Evolutionary conservation across 1,284 basidiomycete species (phyloP).

Genomic region (Sanghuangporus weigelae): DNA sequence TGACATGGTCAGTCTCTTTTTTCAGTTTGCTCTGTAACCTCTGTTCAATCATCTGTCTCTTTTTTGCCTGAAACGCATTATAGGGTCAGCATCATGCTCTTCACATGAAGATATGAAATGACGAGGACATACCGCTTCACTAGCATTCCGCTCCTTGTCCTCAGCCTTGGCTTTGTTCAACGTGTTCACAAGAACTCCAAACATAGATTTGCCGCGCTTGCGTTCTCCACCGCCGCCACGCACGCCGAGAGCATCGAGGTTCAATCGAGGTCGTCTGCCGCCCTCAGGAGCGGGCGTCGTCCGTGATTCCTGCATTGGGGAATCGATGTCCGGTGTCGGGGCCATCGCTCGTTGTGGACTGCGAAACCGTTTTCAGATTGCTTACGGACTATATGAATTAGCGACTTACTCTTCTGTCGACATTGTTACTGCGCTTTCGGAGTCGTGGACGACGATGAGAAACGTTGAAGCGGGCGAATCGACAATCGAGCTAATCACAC

Average conservation of each 20-base stretch:
- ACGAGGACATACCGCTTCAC: constrained; percentile 59
- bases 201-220: constrained; percentile 79
- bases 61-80: constrained; percentile 55
- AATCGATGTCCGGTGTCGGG: constrained; percentile 26
- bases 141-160: constrained; percentile 71
- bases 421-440: constrained; percentile 33
- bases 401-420: constrained; percentile 45
- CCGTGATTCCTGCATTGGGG: constrained; percentile 10
- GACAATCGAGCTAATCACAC: neutral
- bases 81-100: neutral
- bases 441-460: constrained; percentile 18
- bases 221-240: constrained; percentile 41
- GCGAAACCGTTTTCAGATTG: constrained; percentile 1
- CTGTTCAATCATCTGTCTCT: constrained; percentile 72
- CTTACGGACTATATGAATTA: neutral
- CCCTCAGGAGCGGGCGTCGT: constrained; percentile 24
- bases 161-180: constrained; percentile 79
- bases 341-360: constrained; percentile 29
- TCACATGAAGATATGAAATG: neutral
- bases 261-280: constrained; percentile 66
- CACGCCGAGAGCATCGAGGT: constrained; percentile 42
- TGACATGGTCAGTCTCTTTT: constrained; percentile 77
- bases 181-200: constrained; percentile 73
- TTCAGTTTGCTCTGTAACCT: constrained; percentile 74
- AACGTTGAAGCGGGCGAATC: constrained; percentile 2